A percentile compares a stretch with the other conserved stretches of the same genome.
Evolutionary conservation across 495 filamentous ascomycete species (phyloP).

Genomic region (Entonaema liquescens): DNA sequence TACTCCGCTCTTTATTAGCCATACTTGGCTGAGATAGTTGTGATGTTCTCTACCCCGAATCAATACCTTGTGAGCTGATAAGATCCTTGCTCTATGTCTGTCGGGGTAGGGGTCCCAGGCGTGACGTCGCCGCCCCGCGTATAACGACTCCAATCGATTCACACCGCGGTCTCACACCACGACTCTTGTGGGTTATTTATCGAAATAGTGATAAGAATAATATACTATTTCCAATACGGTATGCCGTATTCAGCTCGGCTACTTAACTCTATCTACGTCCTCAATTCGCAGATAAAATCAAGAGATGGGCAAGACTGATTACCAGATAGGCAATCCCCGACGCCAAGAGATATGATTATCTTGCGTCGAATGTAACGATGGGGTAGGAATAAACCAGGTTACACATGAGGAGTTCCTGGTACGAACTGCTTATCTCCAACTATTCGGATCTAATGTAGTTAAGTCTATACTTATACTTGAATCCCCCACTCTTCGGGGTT

Average conservation of each 20-base stretch:
- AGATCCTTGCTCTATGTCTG: constrained; percentile 27
- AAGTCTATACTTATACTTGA: background rate
- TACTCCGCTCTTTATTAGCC: constrained; percentile 15
- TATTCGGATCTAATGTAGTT: constrained; percentile 4
- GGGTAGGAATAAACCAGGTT: constrained; percentile 6
- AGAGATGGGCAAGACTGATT: background rate
- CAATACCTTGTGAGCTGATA: constrained; percentile 24
- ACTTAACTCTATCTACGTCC: background rate
- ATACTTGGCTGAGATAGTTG: background rate
- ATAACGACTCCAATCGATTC: background rate
- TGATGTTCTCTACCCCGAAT: constrained; percentile 1
- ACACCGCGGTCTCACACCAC: background rate
- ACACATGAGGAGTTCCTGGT: constrained; percentile 7
- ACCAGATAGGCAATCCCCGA: constrained; percentile 20
- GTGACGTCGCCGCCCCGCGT: constrained; percentile 7
- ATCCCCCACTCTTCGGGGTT: constrained; percentile 21
- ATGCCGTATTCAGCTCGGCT: background rate
- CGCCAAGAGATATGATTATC: constrained; percentile 11
- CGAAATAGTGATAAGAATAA: background rate
- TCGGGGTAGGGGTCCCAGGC: background rate
- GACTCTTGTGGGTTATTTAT: background rate
- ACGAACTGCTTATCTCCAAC: constrained; percentile 31
- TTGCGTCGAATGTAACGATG: constrained; percentile 21
- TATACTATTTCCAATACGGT: background rate
- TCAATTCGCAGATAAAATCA: background rate